These are phyloP conservation scores for Centaurea solstitialis DNA, from an alignment of 129 eudicot genomes.

Conservation along the genomic window DNA sequence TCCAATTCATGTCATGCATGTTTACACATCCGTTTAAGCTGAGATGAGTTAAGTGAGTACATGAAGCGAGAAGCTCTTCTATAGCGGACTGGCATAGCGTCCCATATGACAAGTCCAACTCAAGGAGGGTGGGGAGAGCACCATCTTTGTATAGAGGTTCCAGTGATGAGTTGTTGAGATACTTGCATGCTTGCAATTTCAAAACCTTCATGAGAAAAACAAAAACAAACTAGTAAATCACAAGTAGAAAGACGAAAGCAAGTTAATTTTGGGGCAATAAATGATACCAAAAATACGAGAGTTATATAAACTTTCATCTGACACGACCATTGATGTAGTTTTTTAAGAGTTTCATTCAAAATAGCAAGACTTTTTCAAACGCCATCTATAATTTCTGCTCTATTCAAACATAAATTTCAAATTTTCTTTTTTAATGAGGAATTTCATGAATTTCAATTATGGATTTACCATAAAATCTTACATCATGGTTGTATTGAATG, in stretches of 20 bases:
- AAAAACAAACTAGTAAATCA: not conserved
- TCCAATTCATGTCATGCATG: slow-evolving; percentile 92
- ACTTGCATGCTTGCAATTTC: slow-evolving; percentile 98
- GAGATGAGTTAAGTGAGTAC: slow-evolving; percentile 83
- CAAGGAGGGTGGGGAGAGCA: slow-evolving; percentile 81
- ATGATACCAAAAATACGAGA: no score
- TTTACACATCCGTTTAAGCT: slow-evolving; percentile 92
- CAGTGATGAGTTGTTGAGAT: slow-evolving; percentile 71
- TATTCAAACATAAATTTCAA: not conserved
- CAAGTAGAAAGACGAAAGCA: not conserved
- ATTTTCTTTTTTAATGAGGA: not conserved
- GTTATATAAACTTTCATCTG: no score
- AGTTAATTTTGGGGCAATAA: not conserved
- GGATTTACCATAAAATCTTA: not conserved
- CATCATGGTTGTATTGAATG: not conserved
- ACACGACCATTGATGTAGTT: no score
- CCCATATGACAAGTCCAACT: slow-evolving; percentile 90
- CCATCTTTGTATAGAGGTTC: slow-evolving; percentile 78
- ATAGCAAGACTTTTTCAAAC: no score
- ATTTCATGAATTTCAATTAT: not conserved
- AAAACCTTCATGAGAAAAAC: slow-evolving; percentile 51
- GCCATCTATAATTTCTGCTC: no score
- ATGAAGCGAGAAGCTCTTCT: slow-evolving; percentile 81
- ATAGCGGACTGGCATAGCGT: slow-evolving; percentile 84
- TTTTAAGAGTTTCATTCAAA: no score